Evolutionary conservation across 768 basidiomycete species (phyloP).

Genomic region (Serpula lacrymans): DNA sequence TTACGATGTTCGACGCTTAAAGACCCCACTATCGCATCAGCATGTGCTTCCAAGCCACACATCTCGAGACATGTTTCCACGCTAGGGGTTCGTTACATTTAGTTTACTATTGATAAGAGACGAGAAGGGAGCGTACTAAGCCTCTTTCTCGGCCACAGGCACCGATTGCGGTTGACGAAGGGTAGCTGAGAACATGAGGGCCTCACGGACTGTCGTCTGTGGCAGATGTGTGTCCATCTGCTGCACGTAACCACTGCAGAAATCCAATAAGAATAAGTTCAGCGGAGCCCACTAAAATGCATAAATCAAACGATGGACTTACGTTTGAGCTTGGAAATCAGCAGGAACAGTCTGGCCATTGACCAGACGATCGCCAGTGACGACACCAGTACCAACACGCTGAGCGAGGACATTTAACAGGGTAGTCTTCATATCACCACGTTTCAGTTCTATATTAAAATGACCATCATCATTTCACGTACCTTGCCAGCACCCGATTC

Average conservation of each 20-base stretch:
- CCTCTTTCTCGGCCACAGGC: constrained; percentile 67
- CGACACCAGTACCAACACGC: constrained; percentile 43
- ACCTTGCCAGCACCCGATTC: constrained; percentile 51
- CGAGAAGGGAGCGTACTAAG: constrained; percentile 50
- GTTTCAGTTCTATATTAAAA: not conserved
- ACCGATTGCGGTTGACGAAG: constrained; percentile 72
- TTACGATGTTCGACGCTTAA: constrained; percentile 48
- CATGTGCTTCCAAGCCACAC: constrained; percentile 59
- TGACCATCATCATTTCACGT: constrained; percentile 1
- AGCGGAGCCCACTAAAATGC: constrained; percentile 1
- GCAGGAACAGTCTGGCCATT: constrained; percentile 49
- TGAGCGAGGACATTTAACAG: constrained; percentile 56
- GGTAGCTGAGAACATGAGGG: constrained; percentile 74
- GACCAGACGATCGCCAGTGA: constrained; percentile 51
- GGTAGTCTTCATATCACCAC: constrained; percentile 44
- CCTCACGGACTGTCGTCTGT: constrained; percentile 76
- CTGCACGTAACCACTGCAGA: constrained; percentile 69
- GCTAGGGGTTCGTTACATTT: constrained; percentile 24
- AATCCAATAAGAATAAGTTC: constrained; percentile 1
- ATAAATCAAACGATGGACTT: no score
- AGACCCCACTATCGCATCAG: constrained; percentile 64
- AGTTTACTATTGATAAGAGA: not conserved
- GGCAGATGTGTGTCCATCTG: constrained; percentile 81
- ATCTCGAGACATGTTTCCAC: constrained; percentile 59
- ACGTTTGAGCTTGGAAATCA: constrained; percentile 65